These are phyloP conservation scores for Coemansia sp. DNA, from an alignment of 192 early-diverging fungal species.

Conservation along the genomic window DNA sequence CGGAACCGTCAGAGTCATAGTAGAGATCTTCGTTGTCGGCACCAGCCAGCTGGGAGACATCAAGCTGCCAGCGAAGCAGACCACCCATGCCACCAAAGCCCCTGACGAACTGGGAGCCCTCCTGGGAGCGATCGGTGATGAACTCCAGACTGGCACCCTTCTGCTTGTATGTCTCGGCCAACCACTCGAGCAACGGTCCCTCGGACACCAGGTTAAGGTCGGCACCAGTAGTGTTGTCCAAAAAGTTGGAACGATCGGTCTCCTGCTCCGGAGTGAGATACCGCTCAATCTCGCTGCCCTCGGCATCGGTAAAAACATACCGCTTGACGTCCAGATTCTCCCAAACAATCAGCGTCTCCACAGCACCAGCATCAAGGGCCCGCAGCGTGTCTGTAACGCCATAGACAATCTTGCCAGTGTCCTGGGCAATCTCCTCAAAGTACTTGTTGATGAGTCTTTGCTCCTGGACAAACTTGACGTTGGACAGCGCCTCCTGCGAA, in stretches of 20 bases:
- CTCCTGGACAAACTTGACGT: slow-evolving; percentile 99
- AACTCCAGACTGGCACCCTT: slow-evolving; percentile 93
- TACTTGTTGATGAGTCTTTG: slow-evolving; percentile 94
- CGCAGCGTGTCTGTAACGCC: slow-evolving; percentile 96
- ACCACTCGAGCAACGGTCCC: slow-evolving; percentile 91
- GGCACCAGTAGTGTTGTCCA: slow-evolving; percentile 63
- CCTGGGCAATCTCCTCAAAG: slow-evolving; percentile 96
- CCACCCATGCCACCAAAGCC: slow-evolving; percentile 99
- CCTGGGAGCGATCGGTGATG: slow-evolving; percentile 93
- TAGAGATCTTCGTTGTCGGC: slow-evolving; percentile 69
- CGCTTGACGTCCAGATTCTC: slow-evolving; percentile 88
- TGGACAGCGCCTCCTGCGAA: slow-evolving; percentile 84
- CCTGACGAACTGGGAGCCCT: slow-evolving; percentile 96
- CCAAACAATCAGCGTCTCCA: slow-evolving; percentile 98
- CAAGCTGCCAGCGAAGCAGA: slow-evolving; percentile 93
- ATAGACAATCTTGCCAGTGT: slow-evolving; percentile 95
- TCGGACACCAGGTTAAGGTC: slow-evolving; percentile 85
- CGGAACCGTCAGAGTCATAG: slow-evolving; percentile 33
- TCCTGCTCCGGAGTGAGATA: slow-evolving; percentile 87
- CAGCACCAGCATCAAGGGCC: slow-evolving; percentile 95
- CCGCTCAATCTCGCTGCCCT: slow-evolving; percentile 66
- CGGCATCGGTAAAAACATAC: slow-evolving; percentile 73
- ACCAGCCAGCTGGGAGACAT: slow-evolving; percentile 69
- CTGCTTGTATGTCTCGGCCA: slow-evolving; percentile 96
- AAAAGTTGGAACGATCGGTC: slow-evolving; percentile 71